A percentile compares a stretch with the other conserved stretches of the same genome.
phyloP scores from a whole-genome alignment of 176 grass and related monocot genomes.

The Bonia amplexicaulis region DNA sequence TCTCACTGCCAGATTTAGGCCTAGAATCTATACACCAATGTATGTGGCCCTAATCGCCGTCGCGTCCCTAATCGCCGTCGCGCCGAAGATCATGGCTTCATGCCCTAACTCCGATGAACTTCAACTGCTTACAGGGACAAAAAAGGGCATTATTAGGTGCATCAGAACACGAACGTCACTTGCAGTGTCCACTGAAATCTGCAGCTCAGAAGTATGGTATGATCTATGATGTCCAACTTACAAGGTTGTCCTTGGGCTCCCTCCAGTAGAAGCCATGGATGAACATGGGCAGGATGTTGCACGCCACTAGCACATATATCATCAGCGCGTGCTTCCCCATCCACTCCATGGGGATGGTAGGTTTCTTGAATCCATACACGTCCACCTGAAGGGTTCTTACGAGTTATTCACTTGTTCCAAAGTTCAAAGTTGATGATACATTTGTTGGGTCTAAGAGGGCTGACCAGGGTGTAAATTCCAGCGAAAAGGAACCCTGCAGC shows the following conservation, averaged over 20 bases:
- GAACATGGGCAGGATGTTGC: constrained; percentile 70
- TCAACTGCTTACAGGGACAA: constrained; percentile 26
- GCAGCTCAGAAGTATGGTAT: neutral
- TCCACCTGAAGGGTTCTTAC: constrained; percentile 54
- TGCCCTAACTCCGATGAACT: constrained; percentile 27
- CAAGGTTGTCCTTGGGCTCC: constrained; percentile 76
- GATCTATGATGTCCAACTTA: constrained; percentile 25
- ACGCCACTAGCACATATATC: constrained; percentile 72
- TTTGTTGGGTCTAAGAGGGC: constrained; percentile 3
- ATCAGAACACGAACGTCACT: neutral
- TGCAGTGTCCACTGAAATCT: neutral
- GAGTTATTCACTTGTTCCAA: neutral
- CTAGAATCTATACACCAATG: neutral
- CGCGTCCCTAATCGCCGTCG: neutral
- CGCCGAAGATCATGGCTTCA: constrained; percentile 7
- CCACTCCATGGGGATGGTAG: constrained; percentile 56
- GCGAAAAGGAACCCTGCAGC: constrained; percentile 59
- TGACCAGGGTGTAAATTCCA: constrained; percentile 63
- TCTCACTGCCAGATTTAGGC: neutral
- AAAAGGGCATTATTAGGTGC: neutral
- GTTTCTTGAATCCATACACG: constrained; percentile 47
- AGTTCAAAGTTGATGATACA: neutral
- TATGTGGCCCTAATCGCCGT: neutral
- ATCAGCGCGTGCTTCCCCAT: constrained; percentile 68
- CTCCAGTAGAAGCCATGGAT: constrained; percentile 90